Percentiles rank a stretch among this genome's conserved stretches.
These are phyloP conservation scores for Mortierella sp. DNA, from an alignment of 371 early-diverging fungal species.

Conservation along the genomic window DNA sequence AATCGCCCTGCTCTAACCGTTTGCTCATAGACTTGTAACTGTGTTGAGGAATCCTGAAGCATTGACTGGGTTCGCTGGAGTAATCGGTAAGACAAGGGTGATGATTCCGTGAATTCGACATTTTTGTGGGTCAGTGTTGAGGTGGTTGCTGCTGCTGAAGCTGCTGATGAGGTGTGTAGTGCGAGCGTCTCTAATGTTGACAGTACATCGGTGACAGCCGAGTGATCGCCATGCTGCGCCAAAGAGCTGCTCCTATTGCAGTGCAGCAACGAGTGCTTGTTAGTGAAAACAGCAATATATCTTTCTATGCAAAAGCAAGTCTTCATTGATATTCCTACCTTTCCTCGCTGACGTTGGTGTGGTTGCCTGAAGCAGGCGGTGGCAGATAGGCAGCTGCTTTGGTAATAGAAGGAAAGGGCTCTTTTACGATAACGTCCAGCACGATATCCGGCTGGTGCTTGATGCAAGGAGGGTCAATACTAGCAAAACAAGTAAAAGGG, in stretches of 20 bases:
- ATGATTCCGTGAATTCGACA: neutral
- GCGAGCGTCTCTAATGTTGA: neutral
- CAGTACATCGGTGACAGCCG: neutral
- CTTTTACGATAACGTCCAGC: neutral
- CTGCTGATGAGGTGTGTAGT: neutral
- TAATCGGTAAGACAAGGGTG: neutral
- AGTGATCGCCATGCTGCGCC: neutral
- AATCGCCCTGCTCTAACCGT: neutral
- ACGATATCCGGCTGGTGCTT: neutral
- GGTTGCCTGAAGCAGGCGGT: neutral
- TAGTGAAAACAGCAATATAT: neutral
- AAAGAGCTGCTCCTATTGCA: neutral
- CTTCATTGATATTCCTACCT: neutral
- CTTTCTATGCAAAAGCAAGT: neutral
- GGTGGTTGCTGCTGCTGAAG: neutral
- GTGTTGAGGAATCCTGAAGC: neutral
- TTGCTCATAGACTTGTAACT: neutral
- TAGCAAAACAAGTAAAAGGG: neutral
- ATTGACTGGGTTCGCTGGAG: slow-evolving; percentile 1
- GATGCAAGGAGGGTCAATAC: slow-evolving; percentile 3
- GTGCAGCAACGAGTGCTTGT: neutral
- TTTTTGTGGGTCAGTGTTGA: neutral
- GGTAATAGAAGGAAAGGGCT: neutral
- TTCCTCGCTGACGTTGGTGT: neutral
- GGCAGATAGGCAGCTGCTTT: neutral